Conservation (phyloP, 169 alveolate species). For the Ichthyophthirius multifiliis region DNA sequence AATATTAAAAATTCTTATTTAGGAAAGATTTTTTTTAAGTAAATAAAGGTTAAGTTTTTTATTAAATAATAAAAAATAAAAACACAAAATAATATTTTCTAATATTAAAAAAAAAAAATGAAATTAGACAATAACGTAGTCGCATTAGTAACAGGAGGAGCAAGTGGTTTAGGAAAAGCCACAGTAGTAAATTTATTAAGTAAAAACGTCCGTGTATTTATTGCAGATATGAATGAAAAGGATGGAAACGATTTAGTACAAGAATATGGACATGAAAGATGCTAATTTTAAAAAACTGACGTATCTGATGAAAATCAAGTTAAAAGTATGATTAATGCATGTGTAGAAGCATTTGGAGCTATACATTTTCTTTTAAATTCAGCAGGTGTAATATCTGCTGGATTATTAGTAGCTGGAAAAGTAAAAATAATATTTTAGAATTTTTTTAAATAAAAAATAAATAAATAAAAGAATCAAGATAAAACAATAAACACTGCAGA, state of each 20-base stretch:
- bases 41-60: too few relatives aligned
- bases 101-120: too few relatives aligned
- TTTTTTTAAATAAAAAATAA: too few relatives aligned
- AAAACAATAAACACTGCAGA: constrained; percentile 18
- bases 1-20: too few relatives aligned
- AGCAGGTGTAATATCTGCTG: constrained; percentile 70
- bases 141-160: constrained; percentile 71
- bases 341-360: constrained; percentile 53
- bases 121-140: constrained; percentile 33
- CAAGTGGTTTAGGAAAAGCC: constrained; percentile 79
- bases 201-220: constrained; percentile 57
- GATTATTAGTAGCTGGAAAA: constrained; percentile 32
- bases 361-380: constrained; percentile 65
- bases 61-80: too few relatives aligned
- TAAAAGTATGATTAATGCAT: constrained; percentile 45
- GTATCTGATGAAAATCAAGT: constrained; percentile 66
- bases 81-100: too few relatives aligned
- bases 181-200: constrained; percentile 50
- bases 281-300: constrained; percentile 54
- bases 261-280: constrained; percentile 38
- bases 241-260: constrained; percentile 30
- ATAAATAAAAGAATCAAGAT: background rate
- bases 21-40: too few relatives aligned
- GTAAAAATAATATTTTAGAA: too few relatives aligned
- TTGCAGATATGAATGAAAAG: constrained; percentile 69